Evolutionary conservation across 495 filamentous ascomycete genomes (phyloP).

Genomic region (Xylaria palmicola): DNA sequence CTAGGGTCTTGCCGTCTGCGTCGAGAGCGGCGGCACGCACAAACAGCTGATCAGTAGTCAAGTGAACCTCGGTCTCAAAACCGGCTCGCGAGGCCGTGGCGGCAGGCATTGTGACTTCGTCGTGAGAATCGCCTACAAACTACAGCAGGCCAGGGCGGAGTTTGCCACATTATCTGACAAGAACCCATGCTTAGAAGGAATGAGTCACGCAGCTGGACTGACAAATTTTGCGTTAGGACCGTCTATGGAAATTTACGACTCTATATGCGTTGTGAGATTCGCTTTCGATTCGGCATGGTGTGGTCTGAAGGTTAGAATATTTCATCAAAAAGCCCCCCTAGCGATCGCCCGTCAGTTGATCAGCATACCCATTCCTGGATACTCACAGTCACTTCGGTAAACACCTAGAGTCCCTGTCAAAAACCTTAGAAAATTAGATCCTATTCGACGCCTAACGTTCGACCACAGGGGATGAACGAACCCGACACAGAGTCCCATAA

Average conservation of each 20-base stretch:
- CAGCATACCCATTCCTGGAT: slow-evolving; percentile 33
- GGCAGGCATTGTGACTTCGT: slow-evolving; percentile 5
- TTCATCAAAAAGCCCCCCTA: too few relatives aligned
- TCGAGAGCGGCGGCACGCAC: slow-evolving; percentile 21
- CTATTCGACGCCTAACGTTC: slow-evolving; percentile 66
- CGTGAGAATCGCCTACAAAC: neutral
- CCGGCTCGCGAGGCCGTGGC: slow-evolving; percentile 7
- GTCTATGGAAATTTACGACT: too few relatives aligned
- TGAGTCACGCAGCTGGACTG: too few relatives aligned
- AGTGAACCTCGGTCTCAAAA: slow-evolving; percentile 26
- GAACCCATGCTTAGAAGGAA: too few relatives aligned
- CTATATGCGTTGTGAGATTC: too few relatives aligned
- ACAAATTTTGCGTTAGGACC: too few relatives aligned
- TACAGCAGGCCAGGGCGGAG: neutral
- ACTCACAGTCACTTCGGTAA: slow-evolving; percentile 31
- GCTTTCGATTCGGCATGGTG: too few relatives aligned
- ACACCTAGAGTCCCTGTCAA: slow-evolving; percentile 37
- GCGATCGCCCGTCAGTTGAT: too few relatives aligned
- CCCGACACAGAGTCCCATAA: slow-evolving; percentile 35
- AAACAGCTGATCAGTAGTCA: slow-evolving; percentile 4
- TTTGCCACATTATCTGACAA: neutral
- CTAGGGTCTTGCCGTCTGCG: slow-evolving; percentile 11
- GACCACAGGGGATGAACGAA: slow-evolving; percentile 43
- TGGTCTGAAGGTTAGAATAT: too few relatives aligned
- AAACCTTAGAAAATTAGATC: slow-evolving; percentile 54